Percentiles rank a stretch among this genome's conserved stretches.
phyloP scores from a whole-genome alignment of 169 alveolate genomes.

The Eimeria nieschulzi region DNA sequence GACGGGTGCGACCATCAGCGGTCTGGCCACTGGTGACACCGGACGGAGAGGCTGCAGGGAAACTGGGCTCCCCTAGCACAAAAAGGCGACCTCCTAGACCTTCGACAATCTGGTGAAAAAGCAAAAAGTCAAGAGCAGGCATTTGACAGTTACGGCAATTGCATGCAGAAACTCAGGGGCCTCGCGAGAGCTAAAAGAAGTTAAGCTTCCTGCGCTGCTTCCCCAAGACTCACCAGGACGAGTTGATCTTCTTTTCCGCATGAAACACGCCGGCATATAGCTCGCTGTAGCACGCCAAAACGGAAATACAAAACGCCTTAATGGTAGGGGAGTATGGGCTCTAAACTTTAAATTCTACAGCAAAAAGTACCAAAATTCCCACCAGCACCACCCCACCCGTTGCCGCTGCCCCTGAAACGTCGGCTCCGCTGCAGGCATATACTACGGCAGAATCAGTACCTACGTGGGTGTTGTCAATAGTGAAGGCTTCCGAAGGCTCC shows the following conservation, averaged over 20 bases:
- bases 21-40: not conserved
- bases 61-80: constrained; percentile 18
- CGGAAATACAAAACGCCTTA: not conserved
- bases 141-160: not conserved
- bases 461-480: constrained; percentile 59
- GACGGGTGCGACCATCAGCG: not conserved
- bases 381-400: no score
- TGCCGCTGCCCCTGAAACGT: no score
- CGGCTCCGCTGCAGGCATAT: not conserved
- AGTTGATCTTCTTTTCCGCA: constrained; percentile 27
- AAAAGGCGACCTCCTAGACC: constrained; percentile 61
- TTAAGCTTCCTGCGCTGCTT: not conserved
- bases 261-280: constrained; percentile 41
- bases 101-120: constrained; percentile 25
- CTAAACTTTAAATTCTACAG: no score
- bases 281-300: constrained; percentile 13
- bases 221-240: constrained; percentile 34
- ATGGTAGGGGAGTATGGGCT: no score
- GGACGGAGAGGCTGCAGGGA: not conserved
- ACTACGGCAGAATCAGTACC: not conserved
- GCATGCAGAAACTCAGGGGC: not conserved
- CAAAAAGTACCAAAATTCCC: no score
- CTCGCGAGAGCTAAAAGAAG: no score
- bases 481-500: constrained; percentile 58
- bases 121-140: not conserved